These are phyloP conservation scores for Rhypophila decipiens DNA, from an alignment of 495 filamentous ascomycete species.

Conservation along the genomic window DNA sequence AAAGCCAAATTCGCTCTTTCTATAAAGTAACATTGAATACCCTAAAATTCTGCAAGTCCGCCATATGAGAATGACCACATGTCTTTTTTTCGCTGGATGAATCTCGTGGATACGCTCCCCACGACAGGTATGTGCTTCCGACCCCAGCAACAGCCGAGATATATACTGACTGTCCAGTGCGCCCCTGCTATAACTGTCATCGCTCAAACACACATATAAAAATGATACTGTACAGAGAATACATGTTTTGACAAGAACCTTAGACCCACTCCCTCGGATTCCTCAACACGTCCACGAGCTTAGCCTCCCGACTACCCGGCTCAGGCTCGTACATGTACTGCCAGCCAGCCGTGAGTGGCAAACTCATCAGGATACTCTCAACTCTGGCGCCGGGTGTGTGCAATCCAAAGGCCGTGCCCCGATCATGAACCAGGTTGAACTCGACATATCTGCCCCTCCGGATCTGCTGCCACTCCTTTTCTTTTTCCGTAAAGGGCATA, in stretches of 20 bases:
- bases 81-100: too few species aligned
- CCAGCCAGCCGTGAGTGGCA: constrained; percentile 91
- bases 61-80: too few species aligned
- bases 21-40: too few species aligned
- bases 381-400: constrained; percentile 87
- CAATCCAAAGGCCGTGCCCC: constrained; percentile 89
- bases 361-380: constrained; percentile 95
- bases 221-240: constrained; percentile 8
- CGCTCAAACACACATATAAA: background rate
- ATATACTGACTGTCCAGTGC: too few species aligned
- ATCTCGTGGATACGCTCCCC: too few species aligned
- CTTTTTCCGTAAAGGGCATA: constrained; percentile 73
- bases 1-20: too few species aligned
- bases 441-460: constrained; percentile 91
- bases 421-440: constrained; percentile 97
- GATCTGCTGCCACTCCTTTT: constrained; percentile 97
- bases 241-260: background rate
- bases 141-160: too few species aligned
- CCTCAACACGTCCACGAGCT: constrained; percentile 74
- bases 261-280: constrained; percentile 89
- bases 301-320: constrained; percentile 66
- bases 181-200: too few species aligned
- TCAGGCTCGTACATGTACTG: constrained; percentile 86
- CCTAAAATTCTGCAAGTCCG: too few species aligned
- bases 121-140: too few species aligned